Evolutionary conservation across 1,139 yeast genomes (phyloP), one percentile per base, ranked within the genome.

Genomic region (Blastobotrys aristatus): DNA sequence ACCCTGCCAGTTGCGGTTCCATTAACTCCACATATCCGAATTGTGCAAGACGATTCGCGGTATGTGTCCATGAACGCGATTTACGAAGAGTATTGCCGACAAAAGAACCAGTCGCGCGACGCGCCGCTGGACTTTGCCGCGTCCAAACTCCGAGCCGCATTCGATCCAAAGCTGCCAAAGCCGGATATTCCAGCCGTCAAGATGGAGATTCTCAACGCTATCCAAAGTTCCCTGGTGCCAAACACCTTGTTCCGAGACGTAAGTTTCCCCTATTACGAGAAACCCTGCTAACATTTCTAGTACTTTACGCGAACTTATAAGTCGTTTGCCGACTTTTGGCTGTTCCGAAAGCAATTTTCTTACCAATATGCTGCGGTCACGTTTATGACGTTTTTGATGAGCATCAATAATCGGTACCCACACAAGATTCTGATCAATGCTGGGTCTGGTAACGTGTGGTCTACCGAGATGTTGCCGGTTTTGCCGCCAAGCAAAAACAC

Each of bases 331-430:
- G 97, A 92, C 62, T 92, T 90, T 72, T 94, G 98, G 98, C 69
- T 90, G 48, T 94, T 94, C 82, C 79, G 97, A 54, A 90, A 90
- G 61, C 96, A 89, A 62, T 94, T 94, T 61, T 80, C 96, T 10
- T 84, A 96, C 17, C 96, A 90, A 67, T 94, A 92, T 68, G 96
- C 97, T n/a, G 83, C 96, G 1, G 85, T 92, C 58, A 81, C 90
- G 34, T 92, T 92, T 67, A 83, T 90, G 74, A 87, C 97, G 0
- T 88, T 87, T 63, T 82, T 92, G 88, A 81, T 94, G 87, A 84
- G 96, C 68, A 89, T 94, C 58, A 88, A 88, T 65, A 82, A 85
- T 48, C 80, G 99, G 62, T 92, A 88, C 57, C 98, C 98, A 2
- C 95, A 87, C 65, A 94, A 90, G 74, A 85, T 92, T 52, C 84